A percentile compares a stretch with the other conserved stretches of the same genome.
Evolutionary conservation across 2,329 filamentous ascomycete species (phyloP).

Genomic region (Amauroascus verrucosus): DNA sequence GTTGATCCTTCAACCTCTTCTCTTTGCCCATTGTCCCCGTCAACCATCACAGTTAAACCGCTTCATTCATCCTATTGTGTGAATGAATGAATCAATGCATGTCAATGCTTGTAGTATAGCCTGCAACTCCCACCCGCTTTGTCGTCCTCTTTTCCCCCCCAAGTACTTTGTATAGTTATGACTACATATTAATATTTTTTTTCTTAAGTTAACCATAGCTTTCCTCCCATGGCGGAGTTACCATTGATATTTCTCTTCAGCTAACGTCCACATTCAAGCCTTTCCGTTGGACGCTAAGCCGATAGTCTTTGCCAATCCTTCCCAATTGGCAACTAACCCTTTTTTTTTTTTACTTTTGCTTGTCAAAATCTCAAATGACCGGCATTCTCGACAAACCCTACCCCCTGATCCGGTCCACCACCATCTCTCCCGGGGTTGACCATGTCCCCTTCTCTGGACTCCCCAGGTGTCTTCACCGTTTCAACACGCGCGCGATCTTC

Average conservation of each 20-base stretch:
- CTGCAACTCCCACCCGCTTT: too few relatives aligned
- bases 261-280: slow-evolving; percentile 4
- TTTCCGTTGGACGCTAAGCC: slow-evolving; percentile 7
- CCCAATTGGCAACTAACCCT: slow-evolving; percentile 2
- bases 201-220: too few relatives aligned
- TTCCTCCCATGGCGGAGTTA: too few relatives aligned
- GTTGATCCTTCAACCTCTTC: too few relatives aligned
- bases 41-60: too few relatives aligned
- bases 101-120: too few relatives aligned
- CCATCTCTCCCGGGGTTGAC: neutral
- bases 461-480: neutral
- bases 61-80: neutral
- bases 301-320: slow-evolving; percentile 11
- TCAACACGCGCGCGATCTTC: slow-evolving; percentile 3
- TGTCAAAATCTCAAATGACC: neutral
- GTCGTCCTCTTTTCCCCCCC: neutral
- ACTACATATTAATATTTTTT: too few relatives aligned
- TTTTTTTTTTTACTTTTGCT: neutral
- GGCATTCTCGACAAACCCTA: neutral
- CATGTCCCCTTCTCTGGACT: slow-evolving; percentile 8
- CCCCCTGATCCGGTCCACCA: slow-evolving; percentile 9
- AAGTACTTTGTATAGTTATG: too few relatives aligned
- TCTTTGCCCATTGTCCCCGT: too few relatives aligned
- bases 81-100: neutral
- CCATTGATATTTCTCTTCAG: neutral